A percentile compares a stretch with the other conserved stretches of the same genome.
These are phyloP conservation scores for Scleroderma citrinum DNA, from an alignment of 768 basidiomycete genomes.

Conservation along the genomic window DNA sequence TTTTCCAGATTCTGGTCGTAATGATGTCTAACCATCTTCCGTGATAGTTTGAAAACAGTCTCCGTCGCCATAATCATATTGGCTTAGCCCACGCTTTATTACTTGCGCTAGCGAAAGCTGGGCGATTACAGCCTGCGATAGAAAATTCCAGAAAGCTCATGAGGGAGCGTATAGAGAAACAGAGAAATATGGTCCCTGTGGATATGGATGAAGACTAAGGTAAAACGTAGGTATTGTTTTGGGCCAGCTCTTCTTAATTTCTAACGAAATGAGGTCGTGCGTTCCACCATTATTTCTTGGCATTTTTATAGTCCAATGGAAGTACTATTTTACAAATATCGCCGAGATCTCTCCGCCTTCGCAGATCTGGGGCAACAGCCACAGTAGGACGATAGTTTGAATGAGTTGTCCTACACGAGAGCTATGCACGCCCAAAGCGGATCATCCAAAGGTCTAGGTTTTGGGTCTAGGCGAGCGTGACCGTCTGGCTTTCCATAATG, in stretches of 20 bases:
- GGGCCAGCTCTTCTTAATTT: constrained; percentile 3
- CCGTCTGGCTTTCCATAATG: no score
- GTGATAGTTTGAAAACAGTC: constrained; percentile 76
- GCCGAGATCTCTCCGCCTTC: no score
- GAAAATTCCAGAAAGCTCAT: constrained; percentile 39
- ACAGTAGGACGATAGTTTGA: no score
- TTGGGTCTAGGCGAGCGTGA: no score
- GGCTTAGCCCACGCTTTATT: constrained; percentile 73
- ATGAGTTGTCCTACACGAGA: no score
- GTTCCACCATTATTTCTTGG: no score
- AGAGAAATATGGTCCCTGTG: constrained; percentile 34
- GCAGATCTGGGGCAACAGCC: no score
- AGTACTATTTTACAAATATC: no score
- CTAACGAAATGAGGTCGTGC: not conserved
- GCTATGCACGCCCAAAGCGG: no score
- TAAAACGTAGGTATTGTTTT: not conserved
- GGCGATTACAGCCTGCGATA: constrained; percentile 49
- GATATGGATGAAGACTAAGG: constrained; percentile 38
- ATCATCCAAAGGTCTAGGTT: no score
- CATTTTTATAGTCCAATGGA: no score
- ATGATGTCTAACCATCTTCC: constrained; percentile 7
- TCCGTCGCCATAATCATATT: constrained; percentile 82
- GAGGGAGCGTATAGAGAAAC: constrained; percentile 37
- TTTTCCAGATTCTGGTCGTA: constrained; percentile 10
- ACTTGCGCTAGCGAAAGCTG: constrained; percentile 67